A percentile compares a stretch with the other conserved stretches of the same genome.
Evolutionary conservation across 1,284 basidiomycete species (phyloP).

Genomic region (Ceratobasidium sp.): DNA sequence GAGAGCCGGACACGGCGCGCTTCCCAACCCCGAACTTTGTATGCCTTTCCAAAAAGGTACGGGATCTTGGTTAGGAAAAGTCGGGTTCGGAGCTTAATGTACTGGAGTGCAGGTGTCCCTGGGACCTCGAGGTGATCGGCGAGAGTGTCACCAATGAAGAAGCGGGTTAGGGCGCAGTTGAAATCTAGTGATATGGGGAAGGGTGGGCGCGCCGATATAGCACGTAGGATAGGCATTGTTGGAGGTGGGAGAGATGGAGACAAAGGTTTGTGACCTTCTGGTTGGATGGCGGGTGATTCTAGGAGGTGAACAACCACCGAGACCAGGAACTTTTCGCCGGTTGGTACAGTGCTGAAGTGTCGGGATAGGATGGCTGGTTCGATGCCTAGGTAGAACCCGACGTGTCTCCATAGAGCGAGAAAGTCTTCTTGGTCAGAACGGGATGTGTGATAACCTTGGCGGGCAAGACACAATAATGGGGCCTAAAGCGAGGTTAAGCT

Average conservation of each 20-base stretch:
- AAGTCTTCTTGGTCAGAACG: slow-evolving; percentile 55
- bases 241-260: slow-evolving; percentile 53
- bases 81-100: slow-evolving; percentile 50
- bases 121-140: slow-evolving; percentile 56
- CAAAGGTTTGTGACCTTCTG: slow-evolving; percentile 36
- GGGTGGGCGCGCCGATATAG: slow-evolving; percentile 58
- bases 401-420: slow-evolving; percentile 60
- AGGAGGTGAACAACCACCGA: slow-evolving; percentile 58
- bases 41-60: slow-evolving; percentile 54
- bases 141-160: slow-evolving; percentile 56
- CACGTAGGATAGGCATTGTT: slow-evolving; percentile 59
- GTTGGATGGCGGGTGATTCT: slow-evolving; percentile 50
- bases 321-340: slow-evolving; percentile 58
- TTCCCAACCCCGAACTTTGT: slow-evolving; percentile 55
- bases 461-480: slow-evolving; percentile 58
- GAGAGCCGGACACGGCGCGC: slow-evolving; percentile 53
- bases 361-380: slow-evolving; percentile 56
- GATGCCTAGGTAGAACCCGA: slow-evolving; percentile 63
- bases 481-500: slow-evolving; percentile 49
- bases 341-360: slow-evolving; percentile 54
- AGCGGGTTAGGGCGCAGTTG: slow-evolving; percentile 57
- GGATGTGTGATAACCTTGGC: slow-evolving; percentile 53
- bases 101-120: slow-evolving; percentile 48
- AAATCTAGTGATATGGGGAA: slow-evolving; percentile 56
- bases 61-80: slow-evolving; percentile 54